phyloP scores from a whole-genome alignment of 2,329 filamentous ascomycete genomes.

The Hysterium pulicare region DNA sequence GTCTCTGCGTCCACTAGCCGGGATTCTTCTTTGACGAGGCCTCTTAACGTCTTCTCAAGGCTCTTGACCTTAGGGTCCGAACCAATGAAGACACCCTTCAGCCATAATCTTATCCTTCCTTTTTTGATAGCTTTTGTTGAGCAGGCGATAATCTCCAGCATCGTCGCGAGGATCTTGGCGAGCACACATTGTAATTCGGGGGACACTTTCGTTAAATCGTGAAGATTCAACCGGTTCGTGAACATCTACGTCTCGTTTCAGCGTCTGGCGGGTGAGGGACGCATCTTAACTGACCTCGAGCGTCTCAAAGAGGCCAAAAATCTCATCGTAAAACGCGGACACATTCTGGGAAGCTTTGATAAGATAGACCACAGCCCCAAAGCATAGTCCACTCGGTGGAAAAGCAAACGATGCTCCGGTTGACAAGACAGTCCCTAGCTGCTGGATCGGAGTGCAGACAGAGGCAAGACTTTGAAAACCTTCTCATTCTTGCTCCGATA shows the following conservation, averaged over 20 bases:
- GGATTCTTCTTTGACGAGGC: neutral
- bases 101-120: neutral
- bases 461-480: neutral
- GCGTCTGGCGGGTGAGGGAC: too few species aligned
- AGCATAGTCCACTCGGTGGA: constrained; percentile 2
- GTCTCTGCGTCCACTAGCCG: neutral
- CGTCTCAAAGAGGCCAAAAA: constrained; percentile 2
- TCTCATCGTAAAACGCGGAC: constrained; percentile 1
- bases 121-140: constrained; percentile 3
- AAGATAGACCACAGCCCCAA: constrained; percentile 1
- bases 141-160: constrained; percentile 3
- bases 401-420: neutral
- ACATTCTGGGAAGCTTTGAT: constrained; percentile 3
- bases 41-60: neutral
- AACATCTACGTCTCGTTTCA: too few species aligned
- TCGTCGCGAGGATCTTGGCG: constrained; percentile 1
- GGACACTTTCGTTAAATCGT: constrained; percentile 1
- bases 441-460: neutral
- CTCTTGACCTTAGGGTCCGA: neutral
- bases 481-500: neutral
- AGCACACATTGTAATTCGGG: constrained; percentile 1
- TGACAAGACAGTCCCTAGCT: neutral
- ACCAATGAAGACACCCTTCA: neutral
- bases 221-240: neutral
- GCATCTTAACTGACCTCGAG: neutral